Evolutionary conservation across 2,329 filamentous ascomycete species (phyloP).

Genomic region (Penicillium digitatum): DNA sequence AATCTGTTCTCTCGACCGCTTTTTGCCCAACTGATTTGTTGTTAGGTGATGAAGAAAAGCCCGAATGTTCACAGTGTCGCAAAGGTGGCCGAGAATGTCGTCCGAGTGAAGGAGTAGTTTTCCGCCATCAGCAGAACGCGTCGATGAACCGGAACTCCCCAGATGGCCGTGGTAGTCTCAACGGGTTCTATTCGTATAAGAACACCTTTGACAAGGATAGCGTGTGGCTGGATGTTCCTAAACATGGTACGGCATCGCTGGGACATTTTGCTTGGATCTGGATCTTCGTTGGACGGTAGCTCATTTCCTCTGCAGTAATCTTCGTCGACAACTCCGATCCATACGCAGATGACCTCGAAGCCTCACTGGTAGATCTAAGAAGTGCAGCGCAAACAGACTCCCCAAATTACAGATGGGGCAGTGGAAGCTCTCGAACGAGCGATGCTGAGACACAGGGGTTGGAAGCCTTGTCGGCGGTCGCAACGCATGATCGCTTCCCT

Average conservation of each 20-base stretch:
- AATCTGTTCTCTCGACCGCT: not conserved
- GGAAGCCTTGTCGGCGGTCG: constrained; percentile 53
- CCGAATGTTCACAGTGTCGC: constrained; percentile 57
- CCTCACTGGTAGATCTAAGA: constrained; percentile 32
- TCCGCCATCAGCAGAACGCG: constrained; percentile 66
- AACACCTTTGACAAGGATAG: constrained; percentile 60
- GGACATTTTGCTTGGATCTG: not conserved
- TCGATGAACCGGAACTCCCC: constrained; percentile 56
- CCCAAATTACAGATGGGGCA: constrained; percentile 33
- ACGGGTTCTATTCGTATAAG: constrained; percentile 63
- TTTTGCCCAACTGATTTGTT: not conserved
- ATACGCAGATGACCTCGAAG: constrained; percentile 51
- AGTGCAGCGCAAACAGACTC: constrained; percentile 29
- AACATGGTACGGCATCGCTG: constrained; percentile 45
- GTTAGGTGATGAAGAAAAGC: constrained; percentile 55
- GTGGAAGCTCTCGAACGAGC: constrained; percentile 23
- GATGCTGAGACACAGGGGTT: constrained; percentile 48
- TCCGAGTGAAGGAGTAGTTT: constrained; percentile 60
- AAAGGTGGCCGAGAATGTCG: constrained; percentile 59
- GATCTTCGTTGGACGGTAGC: not conserved
- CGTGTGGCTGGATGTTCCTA: constrained; percentile 61
- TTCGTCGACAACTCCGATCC: constrained; percentile 62
- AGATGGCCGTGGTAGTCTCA: constrained; percentile 46
- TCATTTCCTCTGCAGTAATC: constrained; percentile 44
- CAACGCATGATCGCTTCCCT: constrained; percentile 41